Conservation (phyloP, 805 yeast genomes). For the Myxozyma geophila region DNA sequence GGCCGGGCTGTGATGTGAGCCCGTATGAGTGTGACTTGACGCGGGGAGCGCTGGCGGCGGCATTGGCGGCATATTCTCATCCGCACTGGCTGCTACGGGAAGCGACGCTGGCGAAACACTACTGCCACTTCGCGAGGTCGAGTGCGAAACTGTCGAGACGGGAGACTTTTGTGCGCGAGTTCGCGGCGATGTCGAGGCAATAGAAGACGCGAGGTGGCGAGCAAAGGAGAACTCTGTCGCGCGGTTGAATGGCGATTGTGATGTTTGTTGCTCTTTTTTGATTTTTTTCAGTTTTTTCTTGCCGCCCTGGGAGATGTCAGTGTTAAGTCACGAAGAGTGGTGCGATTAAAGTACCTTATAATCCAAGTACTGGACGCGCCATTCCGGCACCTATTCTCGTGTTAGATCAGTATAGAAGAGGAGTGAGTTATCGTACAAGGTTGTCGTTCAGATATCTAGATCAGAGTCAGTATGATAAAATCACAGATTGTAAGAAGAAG, state of each 20-base stretch:
- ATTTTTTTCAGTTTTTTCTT: conserved; percentile 57
- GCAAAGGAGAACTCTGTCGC: not conserved
- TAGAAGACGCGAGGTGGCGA: conserved; percentile 3
- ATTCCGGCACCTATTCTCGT: conserved; percentile 47
- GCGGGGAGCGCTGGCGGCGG: conserved; percentile 7
- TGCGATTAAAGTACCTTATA: conserved; percentile 41
- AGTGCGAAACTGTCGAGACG: too few species aligned
- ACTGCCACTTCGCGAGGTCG: too few species aligned
- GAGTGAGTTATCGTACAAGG: conserved; percentile 34
- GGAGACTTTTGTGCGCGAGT: not conserved
- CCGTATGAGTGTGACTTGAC: not conserved
- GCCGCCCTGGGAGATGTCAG: conserved; percentile 46
- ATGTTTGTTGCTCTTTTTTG: conserved; percentile 1
- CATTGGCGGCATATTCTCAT: not conserved
- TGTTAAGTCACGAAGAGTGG: not conserved
- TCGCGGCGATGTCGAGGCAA: not conserved
- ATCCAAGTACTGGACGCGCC: conserved; percentile 51
- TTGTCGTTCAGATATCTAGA: conserved; percentile 42
- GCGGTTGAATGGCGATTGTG: not conserved
- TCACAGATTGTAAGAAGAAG: not conserved
- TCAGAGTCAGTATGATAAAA: not conserved
- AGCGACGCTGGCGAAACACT: not conserved
- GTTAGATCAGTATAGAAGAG: not conserved
- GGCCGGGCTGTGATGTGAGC: too few species aligned
- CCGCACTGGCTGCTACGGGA: not conserved